Base-by-base conservation (phyloP, 495 filamentous ascomycete species). In the Penicillium argentinense region DNA sequence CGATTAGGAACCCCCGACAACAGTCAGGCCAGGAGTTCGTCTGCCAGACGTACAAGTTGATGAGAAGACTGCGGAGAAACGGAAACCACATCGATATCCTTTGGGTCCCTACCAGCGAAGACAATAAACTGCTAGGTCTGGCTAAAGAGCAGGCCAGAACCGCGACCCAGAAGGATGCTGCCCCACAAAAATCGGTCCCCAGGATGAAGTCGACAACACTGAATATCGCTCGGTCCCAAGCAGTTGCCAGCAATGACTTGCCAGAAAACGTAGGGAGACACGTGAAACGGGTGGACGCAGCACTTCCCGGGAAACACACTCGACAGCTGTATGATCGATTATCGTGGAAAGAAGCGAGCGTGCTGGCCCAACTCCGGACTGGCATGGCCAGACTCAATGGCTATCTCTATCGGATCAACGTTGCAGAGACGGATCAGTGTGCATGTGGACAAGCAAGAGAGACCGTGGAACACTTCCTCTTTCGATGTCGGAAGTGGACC, bases 351-450 rank as follows among this genome's bases (percentile, higher is more conserved):
- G n/a, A n/a, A n/a, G n/a, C n/a, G n/a, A n/a, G n/a, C n/a, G n/a
- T n/a, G n/a, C n/a, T n/a, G n/a, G n/a, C n/a, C n/a, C n/a, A n/a
- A n/a, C n/a, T n/a, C n/a, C n/a, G n/a, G 29, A 32, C 29, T 9
- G 29, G 29, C 12, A 32, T 32, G 29, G 29, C 29, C n/a, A 32
- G 29, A 32, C 29, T 32, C n/a, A 32, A 32, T 32, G 29, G 29
- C n/a, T 32, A 32, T 32, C 29, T 32, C n/a, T 32, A n/a, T n/a
- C n/a, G n/a, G n/a, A n/a, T n/a, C n/a, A n/a, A n/a, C n/a, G n/a
- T n/a, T n/a, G n/a, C n/a, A n/a, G n/a, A n/a, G n/a, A n/a, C n/a
- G n/a, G n/a, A n/a, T n/a, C n/a, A n/a, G n/a, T n/a, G n/a, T n/a
- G n/a, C n/a, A n/a, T n/a, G n/a, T n/a, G n/a, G n/a, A n/a, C n/a